Base-by-base conservation (phyloP, 257 asterid genomes). In the Capsicum chinense region DNA sequence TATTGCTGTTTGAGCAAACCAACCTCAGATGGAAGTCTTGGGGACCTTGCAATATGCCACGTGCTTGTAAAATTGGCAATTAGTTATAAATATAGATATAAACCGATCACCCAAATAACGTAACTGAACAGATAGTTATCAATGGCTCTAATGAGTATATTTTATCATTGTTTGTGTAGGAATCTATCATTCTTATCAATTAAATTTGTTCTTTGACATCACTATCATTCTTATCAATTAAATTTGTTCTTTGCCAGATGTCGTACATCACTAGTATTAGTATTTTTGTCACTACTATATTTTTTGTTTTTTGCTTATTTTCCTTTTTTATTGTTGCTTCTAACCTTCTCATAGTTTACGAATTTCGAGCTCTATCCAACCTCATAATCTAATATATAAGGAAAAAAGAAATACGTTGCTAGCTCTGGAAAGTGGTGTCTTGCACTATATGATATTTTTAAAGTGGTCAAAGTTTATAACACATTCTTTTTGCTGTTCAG, bases 311-410 rank as follows among this genome's bases (percentile, higher is more conserved):
- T 70, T 44, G 26, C 81, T 52, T 76, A 33, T 52, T 52, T 48
- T 50, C 48, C 81, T 62, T 7, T 35, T 12, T 76, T 52, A 21
- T 52, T 13, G 62, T 13, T 76, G 48, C n/a, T 13, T 76, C 1
- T 33, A 52, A 52, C 44, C 26, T 76, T 76, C 81, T 52, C 52
- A 26, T 52, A 21, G 37, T 52, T 52, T 13, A 26, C 14, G 8
- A 76, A 76, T 14, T 52, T 74, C 39, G 15, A 66, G 73, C 80
- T 50, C 80, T 60, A 74, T 74, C 58, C 59, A 19, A 48, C 60
- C 42, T 47, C 59, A 19, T 4, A 11, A 73, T 19, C n/a, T 14
- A 19, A 19, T 19, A 19, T 48, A 50, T 19, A 74, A 48, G 35
- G 21, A 76, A 76, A 76, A 76, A 21, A 26, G 6, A 54, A 76